A percentile compares a stretch with the other conserved stretches of the same genome.
These are phyloP conservation scores for Podospora sp. DNA, from an alignment of 495 filamentous ascomycete genomes.

Conservation along the genomic window DNA sequence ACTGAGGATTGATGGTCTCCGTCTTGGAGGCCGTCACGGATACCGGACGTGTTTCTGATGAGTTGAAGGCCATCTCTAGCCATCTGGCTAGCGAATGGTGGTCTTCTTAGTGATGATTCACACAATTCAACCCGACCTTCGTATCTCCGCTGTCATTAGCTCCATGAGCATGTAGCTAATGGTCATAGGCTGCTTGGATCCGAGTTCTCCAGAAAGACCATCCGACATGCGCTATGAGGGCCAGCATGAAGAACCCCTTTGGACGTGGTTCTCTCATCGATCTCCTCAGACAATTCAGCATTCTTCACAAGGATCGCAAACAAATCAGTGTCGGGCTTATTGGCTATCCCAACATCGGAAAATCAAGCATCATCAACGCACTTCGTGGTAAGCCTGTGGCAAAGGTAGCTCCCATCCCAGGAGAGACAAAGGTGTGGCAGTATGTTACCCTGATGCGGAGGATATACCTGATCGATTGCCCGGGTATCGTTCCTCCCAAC, in stretches of 20 bases:
- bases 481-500: slow-evolving; percentile 91
- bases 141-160: slow-evolving; percentile 13
- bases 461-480: slow-evolving; percentile 96
- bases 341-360: slow-evolving; percentile 75
- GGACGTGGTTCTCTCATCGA: slow-evolving; percentile 64
- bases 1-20: slow-evolving; percentile 70
- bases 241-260: slow-evolving; percentile 89
- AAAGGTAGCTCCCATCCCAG: slow-evolving; percentile 93
- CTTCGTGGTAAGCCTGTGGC: slow-evolving; percentile 90
- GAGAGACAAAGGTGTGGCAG: slow-evolving; percentile 89
- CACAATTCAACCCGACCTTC: slow-evolving; percentile 62
- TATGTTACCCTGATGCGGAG: slow-evolving; percentile 96
- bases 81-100: slow-evolving; percentile 57
- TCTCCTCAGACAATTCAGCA: slow-evolving; percentile 88
- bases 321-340: slow-evolving; percentile 90
- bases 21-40: slow-evolving; percentile 87
- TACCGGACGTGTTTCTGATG: slow-evolving; percentile 64
- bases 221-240: slow-evolving; percentile 91
- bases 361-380: slow-evolving; percentile 92
- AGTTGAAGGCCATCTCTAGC: slow-evolving; percentile 76
- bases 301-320: slow-evolving; percentile 86
- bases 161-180: slow-evolving; percentile 24
- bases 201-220: slow-evolving; percentile 61
- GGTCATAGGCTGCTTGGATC: slow-evolving; percentile 37
- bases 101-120: slow-evolving; percentile 99